phyloP scores from a whole-genome alignment of 1,284 basidiomycete genomes.

The Nidula niveotomentosa region DNA sequence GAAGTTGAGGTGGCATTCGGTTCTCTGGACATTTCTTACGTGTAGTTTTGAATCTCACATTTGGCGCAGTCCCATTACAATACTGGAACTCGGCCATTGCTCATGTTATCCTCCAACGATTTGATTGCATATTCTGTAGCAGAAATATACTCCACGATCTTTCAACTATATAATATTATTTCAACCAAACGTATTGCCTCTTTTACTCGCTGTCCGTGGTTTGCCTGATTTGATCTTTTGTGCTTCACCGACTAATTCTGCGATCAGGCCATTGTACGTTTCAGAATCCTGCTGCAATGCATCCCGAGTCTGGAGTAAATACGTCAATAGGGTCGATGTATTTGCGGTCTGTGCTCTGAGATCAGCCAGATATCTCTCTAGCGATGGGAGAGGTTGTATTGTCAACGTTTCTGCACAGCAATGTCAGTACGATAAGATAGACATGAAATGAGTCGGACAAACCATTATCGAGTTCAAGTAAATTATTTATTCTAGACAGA shows the following conservation, averaged over 20 bases:
- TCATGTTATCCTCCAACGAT: no score
- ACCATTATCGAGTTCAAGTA: slow-evolving; percentile 75
- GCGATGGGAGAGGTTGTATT: slow-evolving; percentile 62
- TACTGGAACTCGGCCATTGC: no score
- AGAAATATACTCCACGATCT: not conserved
- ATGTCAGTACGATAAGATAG: not conserved
- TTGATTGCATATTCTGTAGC: not conserved
- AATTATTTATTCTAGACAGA: slow-evolving; percentile 56
- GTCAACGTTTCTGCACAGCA: slow-evolving; percentile 60
- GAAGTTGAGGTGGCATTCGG: no score
- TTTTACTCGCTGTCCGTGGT: slow-evolving; percentile 40
- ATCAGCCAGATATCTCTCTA: slow-evolving; percentile 68
- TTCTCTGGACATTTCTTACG: no score
- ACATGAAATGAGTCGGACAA: slow-evolving; percentile 17
- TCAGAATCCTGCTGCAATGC: slow-evolving; percentile 86
- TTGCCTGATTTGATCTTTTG: slow-evolving; percentile 75
- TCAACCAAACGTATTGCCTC: slow-evolving; percentile 27
- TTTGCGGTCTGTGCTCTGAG: slow-evolving; percentile 69
- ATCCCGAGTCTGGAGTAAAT: slow-evolving; percentile 82
- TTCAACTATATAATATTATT: not conserved
- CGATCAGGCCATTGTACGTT: slow-evolving; percentile 81
- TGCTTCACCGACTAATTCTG: slow-evolving; percentile 79
- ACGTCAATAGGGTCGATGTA: slow-evolving; percentile 73
- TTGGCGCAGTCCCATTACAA: no score
- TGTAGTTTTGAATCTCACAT: no score